Conservation (phyloP, 1,139 yeast species). For the Saccharomyces hybrid region DNA sequence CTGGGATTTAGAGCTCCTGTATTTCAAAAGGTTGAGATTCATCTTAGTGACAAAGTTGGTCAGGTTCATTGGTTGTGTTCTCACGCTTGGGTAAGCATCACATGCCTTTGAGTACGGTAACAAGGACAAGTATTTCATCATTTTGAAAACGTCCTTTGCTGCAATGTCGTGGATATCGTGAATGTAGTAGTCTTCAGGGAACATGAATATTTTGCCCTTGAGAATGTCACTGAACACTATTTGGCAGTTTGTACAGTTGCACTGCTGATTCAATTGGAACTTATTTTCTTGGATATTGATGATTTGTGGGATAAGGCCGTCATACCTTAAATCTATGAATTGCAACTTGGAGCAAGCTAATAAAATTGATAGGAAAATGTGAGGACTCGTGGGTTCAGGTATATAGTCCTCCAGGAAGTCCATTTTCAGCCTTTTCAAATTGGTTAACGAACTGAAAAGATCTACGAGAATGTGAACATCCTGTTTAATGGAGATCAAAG, state of each 20-base stretch:
- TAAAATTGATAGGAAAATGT: slow-evolving; percentile 31
- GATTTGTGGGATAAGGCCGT: slow-evolving; percentile 32
- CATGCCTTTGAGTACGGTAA: slow-evolving; percentile 38
- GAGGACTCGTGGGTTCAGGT: slow-evolving; percentile 31
- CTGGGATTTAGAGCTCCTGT: slow-evolving; percentile 24
- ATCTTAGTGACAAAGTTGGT: slow-evolving; percentile 30
- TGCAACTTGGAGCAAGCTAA: slow-evolving; percentile 31
- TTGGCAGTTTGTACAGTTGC: slow-evolving; percentile 29
- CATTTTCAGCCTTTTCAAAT: slow-evolving; percentile 35
- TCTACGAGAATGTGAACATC: slow-evolving; percentile 29
- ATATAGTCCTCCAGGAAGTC: slow-evolving; percentile 34
- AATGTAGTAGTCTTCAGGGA: slow-evolving; percentile 26
- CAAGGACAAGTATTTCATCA: slow-evolving; percentile 31
- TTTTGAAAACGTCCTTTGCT: slow-evolving; percentile 33
- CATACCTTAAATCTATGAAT: slow-evolving; percentile 35
- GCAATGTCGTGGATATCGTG: slow-evolving; percentile 29
- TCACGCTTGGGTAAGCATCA: slow-evolving; percentile 36
- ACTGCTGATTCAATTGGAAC: slow-evolving; percentile 30
- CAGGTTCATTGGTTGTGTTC: slow-evolving; percentile 35
- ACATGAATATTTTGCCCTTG: slow-evolving; percentile 29
- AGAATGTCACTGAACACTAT: slow-evolving; percentile 29
- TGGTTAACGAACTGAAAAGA: slow-evolving; percentile 26
- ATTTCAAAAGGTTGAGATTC: slow-evolving; percentile 24
- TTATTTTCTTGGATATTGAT: slow-evolving; percentile 25
- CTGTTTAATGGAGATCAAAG: slow-evolving; percentile 36